These are phyloP conservation scores for Glonium stellatum DNA, from an alignment of 495 filamentous ascomycete genomes.

Conservation along the genomic window DNA sequence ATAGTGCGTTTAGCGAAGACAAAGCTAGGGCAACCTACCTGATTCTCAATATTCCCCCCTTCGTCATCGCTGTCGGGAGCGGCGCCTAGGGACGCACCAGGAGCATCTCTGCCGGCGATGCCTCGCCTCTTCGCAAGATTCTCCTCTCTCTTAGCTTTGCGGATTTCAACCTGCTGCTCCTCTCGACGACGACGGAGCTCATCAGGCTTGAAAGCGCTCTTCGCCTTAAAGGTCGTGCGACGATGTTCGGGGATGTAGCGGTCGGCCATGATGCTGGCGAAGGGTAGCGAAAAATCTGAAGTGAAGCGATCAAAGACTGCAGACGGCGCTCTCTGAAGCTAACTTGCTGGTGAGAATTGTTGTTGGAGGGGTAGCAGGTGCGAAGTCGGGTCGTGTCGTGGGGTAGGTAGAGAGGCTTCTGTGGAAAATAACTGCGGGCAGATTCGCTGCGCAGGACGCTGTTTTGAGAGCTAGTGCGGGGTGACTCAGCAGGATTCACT, in stretches of 20 bases:
- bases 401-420: slow-evolving; percentile 16
- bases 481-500: slow-evolving; percentile 2
- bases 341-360: neutral
- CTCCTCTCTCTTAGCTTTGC: slow-evolving; percentile 96
- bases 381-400: slow-evolving; percentile 11
- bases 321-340: neutral
- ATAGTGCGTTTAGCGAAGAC: neutral
- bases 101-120: slow-evolving; percentile 72
- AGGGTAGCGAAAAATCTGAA: slow-evolving; percentile 5
- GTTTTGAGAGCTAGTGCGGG: neutral
- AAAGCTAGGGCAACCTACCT: slow-evolving; percentile 61
- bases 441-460: neutral
- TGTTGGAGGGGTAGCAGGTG: slow-evolving; percentile 1
- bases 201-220: slow-evolving; percentile 95
- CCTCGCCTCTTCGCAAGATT: slow-evolving; percentile 97
- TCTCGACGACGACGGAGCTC: slow-evolving; percentile 97
- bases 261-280: slow-evolving; percentile 70
- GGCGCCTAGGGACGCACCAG: slow-evolving; percentile 77
- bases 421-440: slow-evolving; percentile 3
- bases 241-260: slow-evolving; percentile 99
- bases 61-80: slow-evolving; percentile 97
- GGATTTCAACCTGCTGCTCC: slow-evolving; percentile 97
- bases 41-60: slow-evolving; percentile 82
- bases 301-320: slow-evolving; percentile 15
- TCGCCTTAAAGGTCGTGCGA: slow-evolving; percentile 98